Base-by-base conservation (phyloP, 2,329 filamentous ascomycete species). In the Colletotrichum sp. region DNA sequence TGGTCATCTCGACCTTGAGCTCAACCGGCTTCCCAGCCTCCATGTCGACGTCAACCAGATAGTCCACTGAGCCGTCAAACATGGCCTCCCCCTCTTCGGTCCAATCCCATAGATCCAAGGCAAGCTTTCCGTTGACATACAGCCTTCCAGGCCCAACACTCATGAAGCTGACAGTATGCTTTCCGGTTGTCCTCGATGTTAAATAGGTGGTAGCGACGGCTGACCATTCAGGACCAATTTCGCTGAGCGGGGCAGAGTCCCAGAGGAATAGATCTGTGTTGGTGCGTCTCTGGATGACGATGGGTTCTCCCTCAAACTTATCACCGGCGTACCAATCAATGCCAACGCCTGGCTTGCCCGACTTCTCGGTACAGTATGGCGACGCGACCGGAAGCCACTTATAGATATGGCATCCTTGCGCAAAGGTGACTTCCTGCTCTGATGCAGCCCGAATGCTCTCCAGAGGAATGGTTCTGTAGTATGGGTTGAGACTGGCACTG, bases 201-300 rank as follows among this genome's bases (percentile, higher is more conserved):
- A 94, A 83, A 39, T 86, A 88, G 0, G 91, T 92, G 66, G 89
- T 93, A 28, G 91, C 92, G 63, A 91, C 84, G 68, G 92, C 92
- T 3, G 92, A 94, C 88, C 92, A 94, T 70, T 92, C 89, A 0
- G 91, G 91, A 0, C 92, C 90, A 16, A 93, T 88, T 76, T 92
- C 86, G 26, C 87, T 86, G 18, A 90, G 82, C 8, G 92, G 93
- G 1, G 92, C 92, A 5, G 92, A 94, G 79, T 94, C 93, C 92
- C 92, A 94, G 3, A 94, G 87, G 86, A 93, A 94, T 2, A 94
- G 88, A 80, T 94, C 92, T 0, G 92, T 93, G 80, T 92, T 93
- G 9, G 86, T 88, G 77, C 92, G 89, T 67, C 88, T 87, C 80
- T 94, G 91, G 4, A 90, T 86, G 18, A 92, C 86, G 1, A 88